Evolutionary conservation across 345 rosid species (phyloP).

Genomic region (Populus simonii): DNA sequence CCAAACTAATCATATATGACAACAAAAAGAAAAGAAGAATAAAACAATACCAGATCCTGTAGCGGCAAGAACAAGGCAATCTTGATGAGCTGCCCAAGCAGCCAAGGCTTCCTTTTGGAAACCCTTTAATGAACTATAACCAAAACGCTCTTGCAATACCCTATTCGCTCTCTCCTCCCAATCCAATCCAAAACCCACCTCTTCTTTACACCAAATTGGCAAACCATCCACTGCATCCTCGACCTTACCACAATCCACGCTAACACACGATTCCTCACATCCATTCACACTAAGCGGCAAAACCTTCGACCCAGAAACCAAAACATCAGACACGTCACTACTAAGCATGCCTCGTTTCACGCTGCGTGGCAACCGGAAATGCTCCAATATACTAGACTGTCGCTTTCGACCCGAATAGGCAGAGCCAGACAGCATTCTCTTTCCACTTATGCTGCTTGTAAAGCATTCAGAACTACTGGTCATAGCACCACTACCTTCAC

Average conservation of each 20-base stretch:
- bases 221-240: slow-evolving; percentile 13
- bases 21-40: neutral
- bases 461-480: slow-evolving; percentile 30
- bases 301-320: slow-evolving; percentile 24
- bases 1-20: neutral
- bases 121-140: slow-evolving; percentile 54
- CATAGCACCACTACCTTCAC: slow-evolving; percentile 19
- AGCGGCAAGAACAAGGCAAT: slow-evolving; percentile 86
- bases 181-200: slow-evolving; percentile 32
- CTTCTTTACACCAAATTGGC: slow-evolving; percentile 27
- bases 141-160: slow-evolving; percentile 56
- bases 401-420: slow-evolving; percentile 27
- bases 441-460: slow-evolving; percentile 8
- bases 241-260: slow-evolving; percentile 7
- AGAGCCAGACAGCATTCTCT: slow-evolving; percentile 2
- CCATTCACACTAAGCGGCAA: slow-evolving; percentile 23
- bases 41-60: slow-evolving; percentile 75
- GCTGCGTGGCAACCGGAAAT: slow-evolving; percentile 38
- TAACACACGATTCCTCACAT: slow-evolving; percentile 1
- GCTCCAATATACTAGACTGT: slow-evolving; percentile 63
- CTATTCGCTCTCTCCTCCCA: slow-evolving; percentile 58
- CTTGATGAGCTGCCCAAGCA: slow-evolving; percentile 64
- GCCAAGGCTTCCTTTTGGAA: slow-evolving; percentile 80
- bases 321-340: slow-evolving; percentile 14
- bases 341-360: slow-evolving; percentile 26